Evolutionary conservation across 2,329 filamentous ascomycete species (phyloP).

Genomic region (Colletotrichum filicis): DNA sequence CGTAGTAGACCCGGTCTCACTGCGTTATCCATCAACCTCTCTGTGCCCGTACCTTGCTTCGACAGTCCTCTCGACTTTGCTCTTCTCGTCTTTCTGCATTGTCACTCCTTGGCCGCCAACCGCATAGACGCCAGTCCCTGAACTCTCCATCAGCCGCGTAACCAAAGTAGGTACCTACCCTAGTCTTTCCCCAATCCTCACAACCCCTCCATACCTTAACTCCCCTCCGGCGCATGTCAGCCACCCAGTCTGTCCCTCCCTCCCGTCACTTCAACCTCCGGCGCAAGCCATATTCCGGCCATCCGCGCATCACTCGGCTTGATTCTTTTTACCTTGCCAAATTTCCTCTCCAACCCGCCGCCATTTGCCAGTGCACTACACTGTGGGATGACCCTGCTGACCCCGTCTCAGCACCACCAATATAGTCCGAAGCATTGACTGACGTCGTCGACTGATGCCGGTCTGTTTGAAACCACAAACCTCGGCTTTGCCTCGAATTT

Average conservation of each 20-base stretch:
- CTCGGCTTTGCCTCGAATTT: slow-evolving; percentile 28
- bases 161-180: neutral
- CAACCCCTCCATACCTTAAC: neutral
- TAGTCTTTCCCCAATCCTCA: neutral
- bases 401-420: slow-evolving; percentile 13
- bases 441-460: slow-evolving; percentile 31
- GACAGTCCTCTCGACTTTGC: neutral
- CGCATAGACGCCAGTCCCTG: slow-evolving; percentile 1
- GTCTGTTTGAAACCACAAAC: slow-evolving; percentile 31
- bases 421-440: slow-evolving; percentile 1
- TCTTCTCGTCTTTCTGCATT: neutral
- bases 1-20: neutral
- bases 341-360: neutral
- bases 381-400: slow-evolving; percentile 33
- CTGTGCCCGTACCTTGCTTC: neutral
- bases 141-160: slow-evolving; percentile 2
- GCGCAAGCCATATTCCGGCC: neutral
- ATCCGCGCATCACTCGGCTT: neutral
- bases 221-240: neutral
- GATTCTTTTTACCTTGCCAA: neutral
- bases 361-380: neutral
- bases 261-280: neutral
- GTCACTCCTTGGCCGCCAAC: slow-evolving; percentile 8
- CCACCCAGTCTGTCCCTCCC: neutral
- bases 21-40: neutral